These are phyloP conservation scores for Postia placenta DNA, from an alignment of 768 basidiomycete species.

Conservation along the genomic window DNA sequence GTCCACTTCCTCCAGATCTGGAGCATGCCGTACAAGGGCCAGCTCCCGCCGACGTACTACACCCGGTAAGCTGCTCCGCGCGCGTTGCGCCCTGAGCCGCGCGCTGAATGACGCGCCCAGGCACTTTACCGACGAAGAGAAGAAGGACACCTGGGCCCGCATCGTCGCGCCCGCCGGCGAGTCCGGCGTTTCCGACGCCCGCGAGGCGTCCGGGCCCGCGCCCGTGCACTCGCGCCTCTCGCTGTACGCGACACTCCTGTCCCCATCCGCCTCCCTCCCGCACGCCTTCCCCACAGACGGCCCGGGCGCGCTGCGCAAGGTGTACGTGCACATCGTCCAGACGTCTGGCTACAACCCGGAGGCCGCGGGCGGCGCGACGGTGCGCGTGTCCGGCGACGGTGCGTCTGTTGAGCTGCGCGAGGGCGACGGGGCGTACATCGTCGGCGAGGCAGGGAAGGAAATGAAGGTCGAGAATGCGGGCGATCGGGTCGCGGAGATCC, in stretches of 20 bases:
- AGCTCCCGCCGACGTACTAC: slow-evolving; percentile 74
- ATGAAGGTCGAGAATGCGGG: slow-evolving; percentile 59
- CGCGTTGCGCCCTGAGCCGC: neutral
- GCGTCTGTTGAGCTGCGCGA: slow-evolving; percentile 59
- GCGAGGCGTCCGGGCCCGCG: slow-evolving; percentile 74
- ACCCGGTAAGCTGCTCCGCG: slow-evolving; percentile 44
- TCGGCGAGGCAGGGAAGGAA: slow-evolving; percentile 38
- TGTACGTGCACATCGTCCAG: slow-evolving; percentile 84
- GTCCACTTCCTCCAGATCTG: slow-evolving; percentile 71
- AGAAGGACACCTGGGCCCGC: slow-evolving; percentile 61
- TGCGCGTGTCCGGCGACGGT: slow-evolving; percentile 43
- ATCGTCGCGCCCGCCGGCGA: slow-evolving; percentile 71
- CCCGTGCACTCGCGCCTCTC: slow-evolving; percentile 68
- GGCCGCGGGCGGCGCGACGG: slow-evolving; percentile 45
- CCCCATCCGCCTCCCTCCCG: slow-evolving; percentile 44
- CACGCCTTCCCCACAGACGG: slow-evolving; percentile 36
- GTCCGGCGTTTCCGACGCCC: slow-evolving; percentile 48
- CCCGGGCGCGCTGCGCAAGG: slow-evolving; percentile 38
- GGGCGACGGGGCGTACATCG: slow-evolving; percentile 83
- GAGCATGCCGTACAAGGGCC: slow-evolving; percentile 41
- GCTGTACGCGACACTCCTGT: slow-evolving; percentile 73
- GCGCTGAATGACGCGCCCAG: slow-evolving; percentile 21
- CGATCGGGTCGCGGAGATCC: slow-evolving; percentile 58
- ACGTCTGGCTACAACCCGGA: slow-evolving; percentile 72
- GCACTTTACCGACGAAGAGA: slow-evolving; percentile 78